Percentiles rank a stretch among this genome's conserved stretches.
These are phyloP conservation scores for Fusarium sacchari DNA, from an alignment of 2,329 filamentous ascomycete species.

Conservation along the genomic window DNA sequence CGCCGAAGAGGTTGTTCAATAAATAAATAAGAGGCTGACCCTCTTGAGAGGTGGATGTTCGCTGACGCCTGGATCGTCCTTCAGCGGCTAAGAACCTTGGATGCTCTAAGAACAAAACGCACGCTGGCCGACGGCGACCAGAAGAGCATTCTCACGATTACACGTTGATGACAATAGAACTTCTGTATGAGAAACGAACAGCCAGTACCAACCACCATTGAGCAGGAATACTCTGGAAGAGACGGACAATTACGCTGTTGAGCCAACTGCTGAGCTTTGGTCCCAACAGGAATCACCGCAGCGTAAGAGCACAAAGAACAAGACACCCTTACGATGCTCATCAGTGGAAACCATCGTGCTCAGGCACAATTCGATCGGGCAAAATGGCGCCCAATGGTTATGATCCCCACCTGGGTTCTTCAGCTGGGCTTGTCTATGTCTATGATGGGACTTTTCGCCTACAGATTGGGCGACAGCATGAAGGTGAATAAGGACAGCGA, in stretches of 20 bases:
- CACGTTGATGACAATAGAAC: conserved; percentile 3
- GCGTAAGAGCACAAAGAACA: neutral
- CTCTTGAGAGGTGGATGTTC: neutral
- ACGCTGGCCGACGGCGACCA: conserved; percentile 25
- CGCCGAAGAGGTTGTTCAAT: neutral
- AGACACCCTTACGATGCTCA: conserved; percentile 2
- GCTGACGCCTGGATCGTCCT: conserved; percentile 7
- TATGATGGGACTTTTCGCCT: conserved; percentile 63
- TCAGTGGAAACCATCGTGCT: conserved; percentile 57
- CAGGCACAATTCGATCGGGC: conserved; percentile 64
- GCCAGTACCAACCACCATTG: conserved; percentile 11
- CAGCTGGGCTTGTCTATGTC: conserved; percentile 58
- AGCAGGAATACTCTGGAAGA: conserved; percentile 25
- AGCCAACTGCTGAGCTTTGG: neutral
- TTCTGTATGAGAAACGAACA: conserved; percentile 19
- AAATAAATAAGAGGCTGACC: conserved; percentile 38
- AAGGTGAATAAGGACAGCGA: conserved; percentile 55
- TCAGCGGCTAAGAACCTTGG: conserved; percentile 7
- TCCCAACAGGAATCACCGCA: neutral
- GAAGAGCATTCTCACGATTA: conserved; percentile 1
- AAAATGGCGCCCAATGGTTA: conserved; percentile 59
- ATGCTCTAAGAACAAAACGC: conserved; percentile 13
- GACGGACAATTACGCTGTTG: neutral
- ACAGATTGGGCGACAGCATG: conserved; percentile 60
- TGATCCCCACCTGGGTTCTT: conserved; percentile 61